Evolutionary conservation across 2,329 filamentous ascomycete species (phyloP), one percentile per base, ranked within the genome.

Genomic region (Lachnellula cervina): DNA sequence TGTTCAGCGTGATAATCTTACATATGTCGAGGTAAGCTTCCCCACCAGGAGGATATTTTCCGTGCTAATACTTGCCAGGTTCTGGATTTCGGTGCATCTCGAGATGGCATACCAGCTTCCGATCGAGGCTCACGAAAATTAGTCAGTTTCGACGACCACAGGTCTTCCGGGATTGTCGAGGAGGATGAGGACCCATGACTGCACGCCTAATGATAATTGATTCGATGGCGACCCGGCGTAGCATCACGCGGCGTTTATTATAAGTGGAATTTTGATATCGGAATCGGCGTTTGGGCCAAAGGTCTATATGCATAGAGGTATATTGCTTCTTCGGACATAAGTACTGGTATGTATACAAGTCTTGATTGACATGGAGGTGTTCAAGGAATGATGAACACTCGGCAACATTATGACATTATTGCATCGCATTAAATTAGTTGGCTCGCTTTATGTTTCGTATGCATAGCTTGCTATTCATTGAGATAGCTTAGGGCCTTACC

Each of bases 31-130:
- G 83, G 94, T 96, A 72, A 76, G 84, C 73, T 34, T 9, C 50
- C 45, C 54, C 40, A 35, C 13, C 16, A n/a, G 21, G 3, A 35
- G n/a, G 40, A 6, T 9, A 34, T 57, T 32, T 55, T 48, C 46
- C 42, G 52, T 58, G 17, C 72, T 76, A 69, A 79, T 45, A 37
- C 34, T 43, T 53, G 59, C 9, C 62, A 97, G 94, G 93, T 99
- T 62, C 87, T 99, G 58, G 94, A 99, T 74, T 99, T 97, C 73
- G 94, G 94, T 57, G 94, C 94, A 61, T 86, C 89, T 48, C 87
- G 94, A 63, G 94, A 99, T 68, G 93, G 93, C 52, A 82, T 90
- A 58, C 83, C 89, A 3, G 80, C 83, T 16, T 84, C 88, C 61
- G 83, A 92, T 64, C 83, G 93, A 45, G 92, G 92, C 44, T 84